phyloP scores from a whole-genome alignment of 2,329 filamentous ascomycete species.

The Penicillium hordei region DNA sequence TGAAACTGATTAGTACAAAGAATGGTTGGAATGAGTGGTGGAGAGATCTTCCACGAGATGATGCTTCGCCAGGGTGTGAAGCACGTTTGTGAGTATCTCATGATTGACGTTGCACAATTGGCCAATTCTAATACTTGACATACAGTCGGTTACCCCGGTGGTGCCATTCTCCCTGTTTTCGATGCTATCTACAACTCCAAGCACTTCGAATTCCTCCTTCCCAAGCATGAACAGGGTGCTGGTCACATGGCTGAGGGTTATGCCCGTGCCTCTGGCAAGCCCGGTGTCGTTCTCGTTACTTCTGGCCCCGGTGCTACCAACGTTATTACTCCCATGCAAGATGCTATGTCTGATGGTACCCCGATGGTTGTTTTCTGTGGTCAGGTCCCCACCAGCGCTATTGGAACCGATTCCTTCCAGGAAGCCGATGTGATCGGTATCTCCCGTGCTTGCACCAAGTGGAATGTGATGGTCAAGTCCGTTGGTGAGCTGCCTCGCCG shows the following conservation, averaged over 20 bases:
- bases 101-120: not conserved
- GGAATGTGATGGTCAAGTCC: constrained; percentile 98
- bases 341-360: constrained; percentile 91
- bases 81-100: constrained; percentile 77
- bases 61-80: constrained; percentile 91
- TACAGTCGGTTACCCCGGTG: constrained; percentile 82
- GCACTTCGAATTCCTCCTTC: constrained; percentile 94
- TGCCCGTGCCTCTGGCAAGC: constrained; percentile 87
- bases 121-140: constrained; percentile 8
- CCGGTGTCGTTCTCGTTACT: constrained; percentile 93
- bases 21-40: constrained; percentile 92
- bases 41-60: constrained; percentile 99
- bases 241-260: constrained; percentile 99
- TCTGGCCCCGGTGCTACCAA: constrained; percentile 97
- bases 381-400: constrained; percentile 85
- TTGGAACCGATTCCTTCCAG: constrained; percentile 95
- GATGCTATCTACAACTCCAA: constrained; percentile 98
- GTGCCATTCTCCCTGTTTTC: constrained; percentile 95
- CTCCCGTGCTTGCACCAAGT: constrained; percentile 93
- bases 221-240: constrained; percentile 94
- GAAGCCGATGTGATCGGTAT: constrained; percentile 95
- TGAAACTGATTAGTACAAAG: constrained; percentile 42
- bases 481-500: constrained; percentile 87
- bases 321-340: constrained; percentile 92
- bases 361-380: constrained; percentile 95